These are phyloP conservation scores for Chalaropsis ovoidea DNA, from an alignment of 2,329 filamentous ascomycete species.

Conservation along the genomic window DNA sequence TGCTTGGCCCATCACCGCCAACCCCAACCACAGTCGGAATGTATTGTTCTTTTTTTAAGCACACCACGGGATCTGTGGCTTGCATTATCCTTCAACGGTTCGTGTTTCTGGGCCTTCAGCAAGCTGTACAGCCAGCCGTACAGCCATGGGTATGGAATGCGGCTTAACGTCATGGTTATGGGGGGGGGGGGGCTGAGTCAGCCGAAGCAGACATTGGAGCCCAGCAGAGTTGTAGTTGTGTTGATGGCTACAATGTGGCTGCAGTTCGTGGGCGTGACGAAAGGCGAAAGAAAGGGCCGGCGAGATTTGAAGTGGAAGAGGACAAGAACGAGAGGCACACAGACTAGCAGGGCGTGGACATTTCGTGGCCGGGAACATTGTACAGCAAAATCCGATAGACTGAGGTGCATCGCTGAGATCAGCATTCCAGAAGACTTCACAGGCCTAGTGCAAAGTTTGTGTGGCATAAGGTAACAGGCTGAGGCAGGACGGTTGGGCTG, in stretches of 20 bases:
- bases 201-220: too few species aligned
- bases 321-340: background rate
- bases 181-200: background rate
- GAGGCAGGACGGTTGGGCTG: conserved; percentile 2
- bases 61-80: background rate
- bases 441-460: background rate
- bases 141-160: background rate
- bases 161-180: background rate
- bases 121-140: background rate
- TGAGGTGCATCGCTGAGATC: background rate
- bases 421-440: background rate
- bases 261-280: background rate
- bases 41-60: background rate
- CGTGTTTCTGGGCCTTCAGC: background rate
- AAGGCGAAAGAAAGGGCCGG: background rate
- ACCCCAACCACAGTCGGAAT: background rate
- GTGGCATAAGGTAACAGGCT: background rate
- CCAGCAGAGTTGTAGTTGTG: too few species aligned
- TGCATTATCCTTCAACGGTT: background rate
- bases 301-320: background rate
- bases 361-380: background rate
- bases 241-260: too few species aligned
- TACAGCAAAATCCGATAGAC: background rate
- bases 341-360: background rate
- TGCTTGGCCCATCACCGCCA: background rate